These are phyloP conservation scores for Stentor coeruleus DNA, from an alignment of 73 alveolate genomes.

Conservation along the genomic window DNA sequence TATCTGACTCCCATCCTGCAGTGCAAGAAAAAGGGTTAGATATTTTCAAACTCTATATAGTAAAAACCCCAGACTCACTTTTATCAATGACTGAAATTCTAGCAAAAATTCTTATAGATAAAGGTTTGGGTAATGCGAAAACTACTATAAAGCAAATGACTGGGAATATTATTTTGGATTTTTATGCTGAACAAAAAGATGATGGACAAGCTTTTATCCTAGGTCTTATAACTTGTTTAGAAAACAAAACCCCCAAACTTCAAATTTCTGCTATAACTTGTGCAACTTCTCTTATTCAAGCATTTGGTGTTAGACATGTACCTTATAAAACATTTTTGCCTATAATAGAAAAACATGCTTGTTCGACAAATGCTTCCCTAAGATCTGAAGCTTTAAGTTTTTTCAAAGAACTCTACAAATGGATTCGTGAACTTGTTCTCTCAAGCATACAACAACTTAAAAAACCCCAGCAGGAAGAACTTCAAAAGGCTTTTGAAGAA, in stretches of 20 bases:
- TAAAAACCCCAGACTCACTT: not conserved
- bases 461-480: constrained; percentile 53
- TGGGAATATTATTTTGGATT: not conserved
- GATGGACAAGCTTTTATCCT: not conserved
- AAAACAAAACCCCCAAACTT: not conserved
- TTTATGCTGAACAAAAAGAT: not conserved
- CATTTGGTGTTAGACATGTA: not conserved
- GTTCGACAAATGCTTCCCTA: constrained; percentile 43
- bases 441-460: constrained; percentile 51
- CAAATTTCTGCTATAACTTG: not conserved
- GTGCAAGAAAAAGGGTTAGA: not conserved
- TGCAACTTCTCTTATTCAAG: not conserved
- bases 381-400: constrained; percentile 63
- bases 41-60: not conserved
- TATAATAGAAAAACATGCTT: not conserved
- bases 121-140: not conserved
- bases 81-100: not conserved
- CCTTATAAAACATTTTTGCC: not conserved
- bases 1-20: not conserved
- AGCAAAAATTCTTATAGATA: not conserved
- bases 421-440: constrained; percentile 63
- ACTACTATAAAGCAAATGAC: not conserved
- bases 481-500: constrained; percentile 40
- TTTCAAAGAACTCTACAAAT: constrained; percentile 66
- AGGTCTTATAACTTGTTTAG: not conserved